A percentile compares a stretch with the other conserved stretches of the same genome.
Evolutionary conservation across 148 eudicot genomes (phyloP).

Genomic region (Heliamphora exappendiculata): DNA sequence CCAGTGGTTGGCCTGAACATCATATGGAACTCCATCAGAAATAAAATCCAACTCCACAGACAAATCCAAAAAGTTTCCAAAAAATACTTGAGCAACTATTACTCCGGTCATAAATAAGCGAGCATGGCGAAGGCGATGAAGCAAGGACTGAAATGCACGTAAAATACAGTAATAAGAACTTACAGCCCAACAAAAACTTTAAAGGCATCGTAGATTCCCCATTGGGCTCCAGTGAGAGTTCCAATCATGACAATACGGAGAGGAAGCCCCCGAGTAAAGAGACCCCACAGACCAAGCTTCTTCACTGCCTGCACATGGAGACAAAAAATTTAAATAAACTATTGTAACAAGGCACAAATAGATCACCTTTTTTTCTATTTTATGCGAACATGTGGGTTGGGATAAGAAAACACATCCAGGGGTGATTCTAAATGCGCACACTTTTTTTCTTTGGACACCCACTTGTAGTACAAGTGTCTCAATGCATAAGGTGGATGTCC

Average conservation of each 20-base stretch:
- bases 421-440: neutral
- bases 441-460: too few relatives aligned
- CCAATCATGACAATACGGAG: constrained; percentile 92
- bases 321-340: neutral
- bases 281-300: constrained; percentile 74
- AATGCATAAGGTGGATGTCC: neutral
- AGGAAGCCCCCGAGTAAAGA: constrained; percentile 89
- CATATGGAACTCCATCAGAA: constrained; percentile 1
- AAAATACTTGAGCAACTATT: too few relatives aligned
- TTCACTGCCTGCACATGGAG: constrained; percentile 59
- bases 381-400: neutral
- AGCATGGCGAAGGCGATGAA: too few relatives aligned
- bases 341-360: neutral
- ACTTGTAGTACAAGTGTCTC: neutral
- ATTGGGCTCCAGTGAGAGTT: constrained; percentile 95
- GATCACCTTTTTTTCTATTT: neutral
- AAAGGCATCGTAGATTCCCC: constrained; percentile 96
- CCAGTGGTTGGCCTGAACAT: constrained; percentile 82
- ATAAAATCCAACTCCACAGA: constrained; percentile 1
- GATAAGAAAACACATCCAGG: neutral
- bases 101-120: too few relatives aligned
- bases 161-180: constrained; percentile 23
- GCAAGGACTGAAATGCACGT: neutral
- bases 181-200: constrained; percentile 94
- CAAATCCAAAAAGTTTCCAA: neutral